Evolutionary conservation across 768 basidiomycete genomes (phyloP).

Genomic region (Termitomyces sp.): DNA sequence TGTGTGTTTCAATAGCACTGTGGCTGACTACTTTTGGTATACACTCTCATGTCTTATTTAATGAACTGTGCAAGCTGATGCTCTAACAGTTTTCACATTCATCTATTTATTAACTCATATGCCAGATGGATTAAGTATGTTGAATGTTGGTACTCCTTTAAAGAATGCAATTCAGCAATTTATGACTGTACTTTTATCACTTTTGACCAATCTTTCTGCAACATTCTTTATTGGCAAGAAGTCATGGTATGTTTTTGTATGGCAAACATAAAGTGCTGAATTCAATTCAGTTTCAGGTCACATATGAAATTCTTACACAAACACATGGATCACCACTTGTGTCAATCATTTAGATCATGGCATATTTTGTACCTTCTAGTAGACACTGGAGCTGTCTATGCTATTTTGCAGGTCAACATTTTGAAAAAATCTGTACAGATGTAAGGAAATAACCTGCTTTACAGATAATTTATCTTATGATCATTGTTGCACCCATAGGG

Average conservation of each 20-base stretch:
- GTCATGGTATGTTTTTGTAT: not conserved
- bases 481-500: not conserved
- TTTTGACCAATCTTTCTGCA: not conserved
- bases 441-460: not conserved
- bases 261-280: too few species aligned
- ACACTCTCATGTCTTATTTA: too few species aligned
- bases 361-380: too few species aligned
- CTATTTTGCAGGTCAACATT: not conserved
- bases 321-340: too few species aligned
- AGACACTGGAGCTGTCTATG: not conserved
- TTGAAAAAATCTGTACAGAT: too few species aligned
- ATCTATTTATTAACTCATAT: not conserved
- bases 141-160: too few species aligned
- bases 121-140: too few species aligned
- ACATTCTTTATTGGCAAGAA: not conserved
- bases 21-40: not conserved
- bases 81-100: not conserved
- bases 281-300: not conserved
- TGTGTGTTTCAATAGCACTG: not conserved
- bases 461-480: not conserved
- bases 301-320: not conserved
- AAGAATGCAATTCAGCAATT: not conserved
- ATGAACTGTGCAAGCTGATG: too few species aligned
- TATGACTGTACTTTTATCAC: not conserved
- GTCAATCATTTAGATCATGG: too few species aligned